Evolutionary conservation across 2,329 filamentous ascomycete species (phyloP).

Genomic region (Tolypocladium inflatum): DNA sequence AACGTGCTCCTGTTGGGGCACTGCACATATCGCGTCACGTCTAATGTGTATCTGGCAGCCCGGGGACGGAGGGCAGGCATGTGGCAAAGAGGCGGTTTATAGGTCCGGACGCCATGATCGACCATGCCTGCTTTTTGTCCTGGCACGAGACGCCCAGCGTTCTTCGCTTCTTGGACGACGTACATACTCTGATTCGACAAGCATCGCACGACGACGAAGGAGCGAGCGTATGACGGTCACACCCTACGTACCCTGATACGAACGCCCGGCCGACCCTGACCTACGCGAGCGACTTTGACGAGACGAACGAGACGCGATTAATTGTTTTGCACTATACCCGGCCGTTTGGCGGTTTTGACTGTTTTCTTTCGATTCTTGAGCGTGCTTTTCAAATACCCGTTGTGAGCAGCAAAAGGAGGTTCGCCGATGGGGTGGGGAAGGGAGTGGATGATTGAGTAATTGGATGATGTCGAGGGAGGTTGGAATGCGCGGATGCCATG

Average conservation of each 20-base stretch:
- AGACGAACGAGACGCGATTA: slow-evolving; percentile 6
- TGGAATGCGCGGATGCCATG: background rate
- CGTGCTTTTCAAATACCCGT: slow-evolving; percentile 7
- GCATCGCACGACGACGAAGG: slow-evolving; percentile 5
- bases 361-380: slow-evolving; percentile 5
- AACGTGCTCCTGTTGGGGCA: background rate
- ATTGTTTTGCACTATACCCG: slow-evolving; percentile 6
- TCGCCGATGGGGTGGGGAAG: background rate
- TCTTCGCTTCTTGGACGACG: slow-evolving; percentile 3
- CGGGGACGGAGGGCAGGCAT: background rate
- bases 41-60: background rate
- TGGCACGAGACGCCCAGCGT: background rate
- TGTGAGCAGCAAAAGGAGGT: background rate
- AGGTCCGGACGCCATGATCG: background rate
- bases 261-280: background rate
- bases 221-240: background rate
- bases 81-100: background rate
- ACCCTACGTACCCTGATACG: background rate
- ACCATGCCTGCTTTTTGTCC: background rate
- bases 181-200: slow-evolving; percentile 8
- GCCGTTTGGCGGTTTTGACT: background rate
- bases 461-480: background rate
- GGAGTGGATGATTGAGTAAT: background rate
- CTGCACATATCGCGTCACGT: background rate
- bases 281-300: slow-evolving; percentile 3